A percentile compares a stretch with the other conserved stretches of the same genome.
These are phyloP conservation scores for Pseudogymnoascus sp. DNA, from an alignment of 2,329 filamentous ascomycete species.

Conservation along the genomic window DNA sequence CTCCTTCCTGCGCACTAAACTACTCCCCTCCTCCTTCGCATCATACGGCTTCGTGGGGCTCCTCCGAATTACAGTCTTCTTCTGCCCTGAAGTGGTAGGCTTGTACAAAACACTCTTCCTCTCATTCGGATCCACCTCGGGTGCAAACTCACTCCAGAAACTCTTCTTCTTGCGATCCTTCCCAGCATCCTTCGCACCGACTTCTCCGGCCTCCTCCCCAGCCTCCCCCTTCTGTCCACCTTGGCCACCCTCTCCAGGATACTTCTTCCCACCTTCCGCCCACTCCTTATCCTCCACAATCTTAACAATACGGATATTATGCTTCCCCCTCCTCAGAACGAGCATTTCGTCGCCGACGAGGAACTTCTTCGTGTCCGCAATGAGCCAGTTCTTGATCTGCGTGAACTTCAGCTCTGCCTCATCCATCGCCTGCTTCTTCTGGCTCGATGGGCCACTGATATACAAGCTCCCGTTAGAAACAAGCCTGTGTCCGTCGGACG, in stretches of 20 bases:
- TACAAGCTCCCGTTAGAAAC: conserved; percentile 50
- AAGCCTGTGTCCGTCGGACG: conserved; percentile 51
- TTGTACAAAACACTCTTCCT: conserved; percentile 1
- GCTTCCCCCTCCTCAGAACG: conserved; percentile 55
- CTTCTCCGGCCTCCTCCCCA: neutral
- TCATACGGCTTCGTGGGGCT: neutral
- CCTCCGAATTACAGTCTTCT: neutral
- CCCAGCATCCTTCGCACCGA: neutral
- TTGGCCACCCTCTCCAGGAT: conserved; percentile 35
- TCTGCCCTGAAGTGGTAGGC: neutral
- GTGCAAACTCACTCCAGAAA: conserved; percentile 8
- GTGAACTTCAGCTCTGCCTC: conserved; percentile 51
- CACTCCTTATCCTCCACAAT: conserved; percentile 50
- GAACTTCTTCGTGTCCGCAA: conserved; percentile 49
- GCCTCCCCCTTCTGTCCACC: neutral
- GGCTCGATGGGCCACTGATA: conserved; percentile 45
- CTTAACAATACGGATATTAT: conserved; percentile 54
- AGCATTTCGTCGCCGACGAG: conserved; percentile 49
- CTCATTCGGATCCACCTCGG: conserved; percentile 4
- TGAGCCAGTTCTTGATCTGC: conserved; percentile 51
- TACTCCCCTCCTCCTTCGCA: neutral
- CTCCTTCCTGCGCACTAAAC: neutral
- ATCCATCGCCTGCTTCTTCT: conserved; percentile 35
- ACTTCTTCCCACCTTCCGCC: conserved; percentile 38
- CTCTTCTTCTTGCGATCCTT: conserved; percentile 8